phyloP scores from a whole-genome alignment of 805 yeast genomes.

The Kazachstania taianensis region DNA sequence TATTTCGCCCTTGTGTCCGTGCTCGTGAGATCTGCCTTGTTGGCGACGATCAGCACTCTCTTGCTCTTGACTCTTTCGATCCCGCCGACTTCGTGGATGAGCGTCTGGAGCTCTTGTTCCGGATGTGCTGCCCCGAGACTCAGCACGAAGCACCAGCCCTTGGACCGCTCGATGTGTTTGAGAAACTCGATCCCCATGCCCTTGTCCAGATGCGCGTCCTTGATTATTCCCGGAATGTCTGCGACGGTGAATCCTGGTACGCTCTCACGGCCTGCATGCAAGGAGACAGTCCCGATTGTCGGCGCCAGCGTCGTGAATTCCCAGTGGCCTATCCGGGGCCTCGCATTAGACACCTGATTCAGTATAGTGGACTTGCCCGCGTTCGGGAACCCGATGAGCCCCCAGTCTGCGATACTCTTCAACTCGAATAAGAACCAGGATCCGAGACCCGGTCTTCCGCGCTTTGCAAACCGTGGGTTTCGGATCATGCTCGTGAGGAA shows the following conservation, averaged over 20 bases:
- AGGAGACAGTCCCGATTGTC: constrained; percentile 75
- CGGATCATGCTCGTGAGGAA: constrained; percentile 74
- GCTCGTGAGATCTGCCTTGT: constrained; percentile 78
- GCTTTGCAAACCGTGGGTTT: constrained; percentile 81
- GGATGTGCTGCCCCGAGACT: constrained; percentile 65
- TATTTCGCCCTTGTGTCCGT: constrained; percentile 38
- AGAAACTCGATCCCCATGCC: constrained; percentile 93
- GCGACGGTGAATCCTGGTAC: constrained; percentile 82
- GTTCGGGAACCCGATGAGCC: constrained; percentile 90
- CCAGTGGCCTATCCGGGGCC: constrained; percentile 93
- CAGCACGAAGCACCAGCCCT: constrained; percentile 79
- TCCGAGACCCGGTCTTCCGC: constrained; percentile 62
- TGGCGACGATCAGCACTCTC: constrained; percentile 67
- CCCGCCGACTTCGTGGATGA: constrained; percentile 64
- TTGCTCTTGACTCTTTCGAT: constrained; percentile 48
- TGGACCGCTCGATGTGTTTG: constrained; percentile 85
- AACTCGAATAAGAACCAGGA: constrained; percentile 69
- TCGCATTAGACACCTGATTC: constrained; percentile 78
- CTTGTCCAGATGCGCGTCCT: constrained; percentile 73
- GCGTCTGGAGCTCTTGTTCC: constrained; percentile 47
- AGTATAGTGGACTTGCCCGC: constrained; percentile 91
- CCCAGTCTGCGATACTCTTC: constrained; percentile 84
- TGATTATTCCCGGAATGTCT: constrained; percentile 91
- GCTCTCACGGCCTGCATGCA: constrained; percentile 46
- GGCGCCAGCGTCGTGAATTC: constrained; percentile 92